Evolutionary conservation across 2,329 filamentous ascomycete genomes (phyloP), one percentile per base, ranked within the genome.

Genomic region (Xylogone sp.): DNA sequence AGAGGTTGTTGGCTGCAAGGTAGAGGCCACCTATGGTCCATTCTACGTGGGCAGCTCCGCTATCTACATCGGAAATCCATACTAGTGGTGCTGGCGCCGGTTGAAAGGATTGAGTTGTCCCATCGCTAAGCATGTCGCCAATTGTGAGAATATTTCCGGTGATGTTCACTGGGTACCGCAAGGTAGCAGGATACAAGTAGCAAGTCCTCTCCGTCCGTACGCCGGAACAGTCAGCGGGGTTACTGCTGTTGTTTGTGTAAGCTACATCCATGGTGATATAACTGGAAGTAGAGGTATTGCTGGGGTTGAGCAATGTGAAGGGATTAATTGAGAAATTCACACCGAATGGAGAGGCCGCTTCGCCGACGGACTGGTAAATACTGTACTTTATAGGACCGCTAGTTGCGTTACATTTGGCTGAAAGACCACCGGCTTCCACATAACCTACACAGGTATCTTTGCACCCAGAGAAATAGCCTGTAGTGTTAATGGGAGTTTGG

Each of bases 21-120:
- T 49, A 53, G 9, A 53, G 21, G 19, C 51, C 51, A 10, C 47
- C 51, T 21, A 53, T 27, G 24, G 51, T 53, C 43, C 44, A 53
- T 31, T 20, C 16, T 9, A 21, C 9, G 43, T 42, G 49, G 22
- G 49, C 51, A 6, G 42, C 43, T 2, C 42, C 47, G 34, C 39
- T 24, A 9, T 44, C 34, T 8, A 31, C 21, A 12, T 42, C 46
- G 10, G 45, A 18, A 20, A n/a, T 49, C n/a, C n/a, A 10, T 27
- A 27, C 24, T 27, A 27, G 24, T 27, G 24, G 10, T 5, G 10
- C 10, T 27, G 24, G 24, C 10, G 24, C 5, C 24, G 24, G 24
- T 10, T 27, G 24, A 10, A 27, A 27, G 6, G 24, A 27, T 10
- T 27, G 24, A 27, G 24, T 27, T 27, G 24, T 27, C 6, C 24